Conservation (phyloP, 257 asterid species). For the Solanum okadae region DNA sequence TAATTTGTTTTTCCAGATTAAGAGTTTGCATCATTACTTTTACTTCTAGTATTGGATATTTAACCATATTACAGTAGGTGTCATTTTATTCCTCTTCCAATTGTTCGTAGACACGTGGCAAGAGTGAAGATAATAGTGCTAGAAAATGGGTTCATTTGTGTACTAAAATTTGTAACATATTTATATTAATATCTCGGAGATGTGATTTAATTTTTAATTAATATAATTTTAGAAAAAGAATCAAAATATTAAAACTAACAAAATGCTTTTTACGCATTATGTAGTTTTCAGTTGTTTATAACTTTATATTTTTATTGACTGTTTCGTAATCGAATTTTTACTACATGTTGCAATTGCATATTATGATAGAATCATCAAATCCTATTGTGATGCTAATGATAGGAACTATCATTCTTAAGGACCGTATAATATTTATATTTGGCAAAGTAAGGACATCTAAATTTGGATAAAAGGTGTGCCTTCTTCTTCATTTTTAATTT, state of each 20-base stretch:
- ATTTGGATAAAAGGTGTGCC: neutral
- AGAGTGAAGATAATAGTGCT: neutral
- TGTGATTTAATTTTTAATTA: neutral
- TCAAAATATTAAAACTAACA: neutral
- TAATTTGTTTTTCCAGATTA: neutral
- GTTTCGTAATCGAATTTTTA: neutral
- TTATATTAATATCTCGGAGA: neutral
- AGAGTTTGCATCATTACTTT: neutral
- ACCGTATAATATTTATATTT: neutral
- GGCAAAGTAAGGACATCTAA: neutral
- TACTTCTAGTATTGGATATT: neutral
- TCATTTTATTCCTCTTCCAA: neutral
- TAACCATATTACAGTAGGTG: neutral
- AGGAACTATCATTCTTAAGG: neutral
- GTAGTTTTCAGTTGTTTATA: neutral
- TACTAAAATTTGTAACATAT: neutral
- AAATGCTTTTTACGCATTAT: neutral
- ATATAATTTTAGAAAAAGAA: neutral
- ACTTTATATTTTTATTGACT: neutral
- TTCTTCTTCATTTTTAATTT: no score
- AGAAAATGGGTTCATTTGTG: neutral
- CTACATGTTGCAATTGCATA: neutral
- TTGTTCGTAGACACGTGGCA: neutral
- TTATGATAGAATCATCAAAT: neutral
- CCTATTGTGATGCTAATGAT: neutral